Evolutionary conservation across 139 green algal species (phyloP), one percentile per base, ranked within the genome.

Genomic region (Auxenochlorella protothecoides): DNA sequence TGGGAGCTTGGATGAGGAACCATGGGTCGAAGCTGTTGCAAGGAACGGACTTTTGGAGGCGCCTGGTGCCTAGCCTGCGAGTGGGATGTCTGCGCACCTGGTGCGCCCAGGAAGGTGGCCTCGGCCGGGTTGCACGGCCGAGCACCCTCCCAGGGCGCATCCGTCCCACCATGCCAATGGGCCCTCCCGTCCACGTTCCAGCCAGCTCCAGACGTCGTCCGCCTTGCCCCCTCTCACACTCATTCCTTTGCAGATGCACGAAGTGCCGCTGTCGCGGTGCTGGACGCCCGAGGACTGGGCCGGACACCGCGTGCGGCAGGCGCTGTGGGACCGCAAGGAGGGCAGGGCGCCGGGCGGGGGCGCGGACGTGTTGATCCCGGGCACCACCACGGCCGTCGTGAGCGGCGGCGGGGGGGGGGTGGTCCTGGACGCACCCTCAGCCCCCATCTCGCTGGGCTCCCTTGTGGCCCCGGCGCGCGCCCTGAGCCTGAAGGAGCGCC

Each of bases 241-340:
- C 10, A 3, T 10, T 27, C 16, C 51, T 51, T 12, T 51, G 66
- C 66, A 81, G 77, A 68, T 75, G 13, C 77, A 75, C 68, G 15
- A 75, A 61, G 61, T 87, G 64, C 86, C 85, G 2, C 55, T 72
- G 4, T 79, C 76, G 5, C 73, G 77, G 2, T 69, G 71, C 53
- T 86, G 76, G 73, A 78, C 57, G 0, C 67, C 78, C 6, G 69
- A 79, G 55, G 82, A 89, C 63, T 88, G 78, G 80, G 73, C 67
- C 9, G 66, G 62, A 3, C 65, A 80, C 65, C 70, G 76, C 9
- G 59, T 68, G 68, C 76, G 70, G 13, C 68, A 80, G 66, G 57
- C 66, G 4, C 68, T 2, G 65, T 67, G 3, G 66, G 63, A 59
- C 27, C 13, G 13, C 53, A 66, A 44, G 54, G 27, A n/a, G 64